Evolutionary conservation across 2,329 filamentous ascomycete genomes (phyloP).

Genomic region (Plenodomus lindquistii): DNA sequence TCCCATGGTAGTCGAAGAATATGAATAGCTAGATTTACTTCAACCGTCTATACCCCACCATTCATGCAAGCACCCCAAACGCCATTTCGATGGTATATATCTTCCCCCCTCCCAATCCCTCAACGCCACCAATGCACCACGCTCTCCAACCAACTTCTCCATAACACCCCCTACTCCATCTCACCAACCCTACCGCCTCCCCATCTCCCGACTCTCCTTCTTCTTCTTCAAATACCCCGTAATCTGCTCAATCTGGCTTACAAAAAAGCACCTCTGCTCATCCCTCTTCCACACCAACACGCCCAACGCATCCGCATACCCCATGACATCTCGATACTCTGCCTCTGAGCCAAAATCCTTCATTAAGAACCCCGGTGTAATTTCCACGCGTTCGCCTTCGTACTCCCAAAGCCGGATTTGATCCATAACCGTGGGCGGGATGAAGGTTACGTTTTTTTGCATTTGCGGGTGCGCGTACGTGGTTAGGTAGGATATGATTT

Average conservation of each 20-base stretch:
- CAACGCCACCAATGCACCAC: not conserved
- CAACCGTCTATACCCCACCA: not conserved
- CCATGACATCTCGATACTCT: slow-evolving; percentile 71
- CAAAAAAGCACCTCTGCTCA: slow-evolving; percentile 82
- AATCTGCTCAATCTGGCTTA: slow-evolving; percentile 87
- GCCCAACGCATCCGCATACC: slow-evolving; percentile 85
- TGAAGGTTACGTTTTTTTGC: slow-evolving; percentile 73
- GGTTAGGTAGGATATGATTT: slow-evolving; percentile 91
- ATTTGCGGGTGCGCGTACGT: slow-evolving; percentile 95
- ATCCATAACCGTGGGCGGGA: slow-evolving; percentile 95
- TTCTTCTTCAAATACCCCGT: slow-evolving; percentile 71
- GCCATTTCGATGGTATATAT: not conserved
- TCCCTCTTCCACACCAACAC: slow-evolving; percentile 88
- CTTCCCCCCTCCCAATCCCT: too few species aligned
- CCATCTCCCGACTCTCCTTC: slow-evolving; percentile 20
- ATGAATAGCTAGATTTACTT: too few species aligned
- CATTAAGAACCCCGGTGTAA: slow-evolving; percentile 82
- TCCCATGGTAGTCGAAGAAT: too few species aligned
- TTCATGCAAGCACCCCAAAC: not conserved
- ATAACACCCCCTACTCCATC: not conserved
- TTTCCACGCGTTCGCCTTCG: slow-evolving; percentile 91
- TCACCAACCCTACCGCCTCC: not conserved
- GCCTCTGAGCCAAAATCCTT: slow-evolving; percentile 76
- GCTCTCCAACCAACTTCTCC: too few species aligned
- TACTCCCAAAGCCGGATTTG: slow-evolving; percentile 98